Conservation (phyloP, 2,329 filamentous ascomycete genomes). For the Paradendryphiella salina region DNA sequence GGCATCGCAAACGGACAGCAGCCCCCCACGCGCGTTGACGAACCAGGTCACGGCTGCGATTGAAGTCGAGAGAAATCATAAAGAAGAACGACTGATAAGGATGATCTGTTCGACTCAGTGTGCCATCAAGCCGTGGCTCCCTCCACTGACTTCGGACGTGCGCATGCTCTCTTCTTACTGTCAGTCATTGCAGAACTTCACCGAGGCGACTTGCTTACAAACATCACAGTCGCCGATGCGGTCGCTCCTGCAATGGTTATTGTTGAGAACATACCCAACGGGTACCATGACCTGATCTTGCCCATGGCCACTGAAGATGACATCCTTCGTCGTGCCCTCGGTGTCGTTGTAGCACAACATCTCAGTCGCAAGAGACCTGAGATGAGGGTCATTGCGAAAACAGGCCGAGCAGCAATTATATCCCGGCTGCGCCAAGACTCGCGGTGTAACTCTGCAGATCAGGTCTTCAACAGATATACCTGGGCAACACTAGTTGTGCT, state of each 20-base stretch:
- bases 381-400: constrained; percentile 40
- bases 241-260: constrained; percentile 50
- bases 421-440: constrained; percentile 43
- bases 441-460: constrained; percentile 26
- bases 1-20: too few species aligned
- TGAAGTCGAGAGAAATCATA: too few species aligned
- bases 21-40: too few species aligned
- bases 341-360: constrained; percentile 49
- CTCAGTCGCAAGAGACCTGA: constrained; percentile 40
- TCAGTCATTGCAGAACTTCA: constrained; percentile 27
- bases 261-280: constrained; percentile 44
- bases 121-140: too few species aligned
- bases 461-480: constrained; percentile 46
- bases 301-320: constrained; percentile 48
- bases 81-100: not conserved
- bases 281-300: constrained; percentile 48
- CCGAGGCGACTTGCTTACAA: constrained; percentile 10
- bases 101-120: too few species aligned
- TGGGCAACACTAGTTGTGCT: constrained; percentile 48
- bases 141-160: too few species aligned
- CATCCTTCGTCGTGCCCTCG: constrained; percentile 45
- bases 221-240: constrained; percentile 32
- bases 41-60: too few species aligned
- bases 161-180: too few species aligned
- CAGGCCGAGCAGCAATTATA: constrained; percentile 45